Conservation (phyloP, 768 basidiomycete species). For the Boletellus sp. region DNA sequence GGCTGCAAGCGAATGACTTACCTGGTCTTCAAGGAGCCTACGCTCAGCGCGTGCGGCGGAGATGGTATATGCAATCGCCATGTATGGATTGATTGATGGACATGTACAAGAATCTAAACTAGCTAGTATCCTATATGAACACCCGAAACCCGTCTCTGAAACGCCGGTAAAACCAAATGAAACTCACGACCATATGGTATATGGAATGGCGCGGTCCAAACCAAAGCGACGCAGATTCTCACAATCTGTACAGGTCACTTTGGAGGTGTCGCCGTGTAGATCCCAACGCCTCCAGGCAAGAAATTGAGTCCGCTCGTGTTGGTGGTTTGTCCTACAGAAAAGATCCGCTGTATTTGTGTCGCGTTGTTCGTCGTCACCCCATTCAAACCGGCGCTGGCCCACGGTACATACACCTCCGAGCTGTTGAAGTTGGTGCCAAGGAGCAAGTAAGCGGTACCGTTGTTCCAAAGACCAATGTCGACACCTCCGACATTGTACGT, state of each 20-base stretch:
- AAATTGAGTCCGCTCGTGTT: constrained; percentile 23
- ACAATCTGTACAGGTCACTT: background rate
- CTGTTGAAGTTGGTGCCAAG: constrained; percentile 14
- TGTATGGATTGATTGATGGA: too few relatives aligned
- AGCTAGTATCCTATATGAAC: background rate
- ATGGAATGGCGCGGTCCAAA: too few relatives aligned
- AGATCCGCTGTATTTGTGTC: constrained; percentile 15
- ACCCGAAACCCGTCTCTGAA: background rate
- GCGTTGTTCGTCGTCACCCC: constrained; percentile 12
- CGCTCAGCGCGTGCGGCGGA: too few relatives aligned
- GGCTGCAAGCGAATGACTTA: too few relatives aligned
- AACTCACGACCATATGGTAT: too few relatives aligned
- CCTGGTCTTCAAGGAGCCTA: too few relatives aligned
- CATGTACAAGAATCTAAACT: too few relatives aligned
- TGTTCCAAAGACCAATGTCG: constrained; percentile 23
- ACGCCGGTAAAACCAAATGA: too few relatives aligned
- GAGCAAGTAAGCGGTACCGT: constrained; percentile 22
- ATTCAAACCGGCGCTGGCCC: constrained; percentile 15
- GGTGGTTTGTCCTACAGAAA: constrained; percentile 10
- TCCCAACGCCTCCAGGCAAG: constrained; percentile 16
- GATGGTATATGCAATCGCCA: too few relatives aligned
- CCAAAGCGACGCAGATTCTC: too few relatives aligned
- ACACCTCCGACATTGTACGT: constrained; percentile 18
- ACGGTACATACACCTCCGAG: constrained; percentile 10
- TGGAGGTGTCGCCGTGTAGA: constrained; percentile 17